phyloP scores from a whole-genome alignment of 805 yeast species.

The Blastobotrys attinorum region DNA sequence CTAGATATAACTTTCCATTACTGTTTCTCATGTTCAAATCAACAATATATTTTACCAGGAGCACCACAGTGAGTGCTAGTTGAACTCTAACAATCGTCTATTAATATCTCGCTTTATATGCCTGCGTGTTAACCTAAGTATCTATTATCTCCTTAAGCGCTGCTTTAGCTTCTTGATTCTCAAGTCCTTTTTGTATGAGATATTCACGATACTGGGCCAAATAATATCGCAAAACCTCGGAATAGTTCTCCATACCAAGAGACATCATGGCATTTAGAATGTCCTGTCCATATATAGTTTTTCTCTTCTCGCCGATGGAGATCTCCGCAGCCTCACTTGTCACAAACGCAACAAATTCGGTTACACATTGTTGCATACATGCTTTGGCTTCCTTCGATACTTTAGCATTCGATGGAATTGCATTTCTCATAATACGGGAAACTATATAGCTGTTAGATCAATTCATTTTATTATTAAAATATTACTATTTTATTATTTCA shows the following conservation, averaged over 20 bases:
- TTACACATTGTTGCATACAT: constrained; percentile 64
- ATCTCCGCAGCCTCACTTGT: constrained; percentile 59
- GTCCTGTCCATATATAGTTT: constrained; percentile 66
- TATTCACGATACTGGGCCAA: constrained; percentile 55
- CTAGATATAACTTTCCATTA: too few species aligned
- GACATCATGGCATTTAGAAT: constrained; percentile 54
- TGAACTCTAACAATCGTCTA: too few species aligned
- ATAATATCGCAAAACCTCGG: constrained; percentile 60
- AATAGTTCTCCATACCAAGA: constrained; percentile 61
- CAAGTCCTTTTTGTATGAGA: neutral
- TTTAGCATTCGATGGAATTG: constrained; percentile 65
- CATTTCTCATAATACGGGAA: constrained; percentile 65
- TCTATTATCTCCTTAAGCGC: too few species aligned
- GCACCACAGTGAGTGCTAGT: too few species aligned
- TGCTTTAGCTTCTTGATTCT: neutral
- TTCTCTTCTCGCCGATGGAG: constrained; percentile 56
- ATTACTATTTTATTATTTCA: neutral
- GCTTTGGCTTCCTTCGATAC: constrained; percentile 75
- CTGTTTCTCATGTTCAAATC: too few species aligned
- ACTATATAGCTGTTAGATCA: too few species aligned
- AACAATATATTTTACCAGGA: too few species aligned
- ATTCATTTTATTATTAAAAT: neutral
- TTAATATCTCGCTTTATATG: too few species aligned
- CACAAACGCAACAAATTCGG: constrained; percentile 59
- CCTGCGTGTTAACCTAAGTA: too few species aligned